A percentile compares a stretch with the other conserved stretches of the same genome.
Evolutionary conservation across 768 basidiomycete genomes (phyloP).

Genomic region (Leccinum fibrillosum): DNA sequence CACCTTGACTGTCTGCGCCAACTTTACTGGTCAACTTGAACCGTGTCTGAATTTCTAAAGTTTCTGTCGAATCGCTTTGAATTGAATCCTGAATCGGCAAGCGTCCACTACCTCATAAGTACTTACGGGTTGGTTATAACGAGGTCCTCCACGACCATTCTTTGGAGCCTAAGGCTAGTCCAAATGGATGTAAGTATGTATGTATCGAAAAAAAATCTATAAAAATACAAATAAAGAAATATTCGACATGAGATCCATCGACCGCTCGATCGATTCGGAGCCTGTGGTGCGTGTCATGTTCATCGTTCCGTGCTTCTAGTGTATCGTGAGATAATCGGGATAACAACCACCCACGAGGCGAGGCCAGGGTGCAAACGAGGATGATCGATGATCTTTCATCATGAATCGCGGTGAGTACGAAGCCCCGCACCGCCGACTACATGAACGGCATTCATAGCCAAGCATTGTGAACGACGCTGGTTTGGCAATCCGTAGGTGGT

Average conservation of each 20-base stretch:
- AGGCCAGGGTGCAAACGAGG: background rate
- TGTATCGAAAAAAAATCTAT: too few species aligned
- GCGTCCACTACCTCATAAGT: too few species aligned
- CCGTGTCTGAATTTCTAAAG: too few species aligned
- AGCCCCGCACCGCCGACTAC: background rate
- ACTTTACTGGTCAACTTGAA: too few species aligned
- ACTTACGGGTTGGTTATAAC: too few species aligned
- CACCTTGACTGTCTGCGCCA: too few species aligned
- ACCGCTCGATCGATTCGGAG: background rate
- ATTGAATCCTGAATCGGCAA: too few species aligned
- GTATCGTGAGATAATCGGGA: background rate
- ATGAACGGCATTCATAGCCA: background rate
- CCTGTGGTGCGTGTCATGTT: background rate
- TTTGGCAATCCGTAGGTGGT: background rate
- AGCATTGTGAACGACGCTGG: background rate
- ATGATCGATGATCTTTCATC: background rate
- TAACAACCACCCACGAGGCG: background rate
- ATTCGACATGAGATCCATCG: background rate
- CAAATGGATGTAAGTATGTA: too few species aligned
- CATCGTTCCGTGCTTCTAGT: background rate
- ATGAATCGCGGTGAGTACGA: background rate
- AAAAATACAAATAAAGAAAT: background rate
- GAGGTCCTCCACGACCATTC: too few species aligned
- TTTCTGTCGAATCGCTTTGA: too few species aligned
- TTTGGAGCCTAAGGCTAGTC: too few species aligned